Evolutionary conservation across 202 grass and related monocot genomes (phyloP), one percentile per base, ranked within the genome.

Genomic region (Zoysia matrella): DNA sequence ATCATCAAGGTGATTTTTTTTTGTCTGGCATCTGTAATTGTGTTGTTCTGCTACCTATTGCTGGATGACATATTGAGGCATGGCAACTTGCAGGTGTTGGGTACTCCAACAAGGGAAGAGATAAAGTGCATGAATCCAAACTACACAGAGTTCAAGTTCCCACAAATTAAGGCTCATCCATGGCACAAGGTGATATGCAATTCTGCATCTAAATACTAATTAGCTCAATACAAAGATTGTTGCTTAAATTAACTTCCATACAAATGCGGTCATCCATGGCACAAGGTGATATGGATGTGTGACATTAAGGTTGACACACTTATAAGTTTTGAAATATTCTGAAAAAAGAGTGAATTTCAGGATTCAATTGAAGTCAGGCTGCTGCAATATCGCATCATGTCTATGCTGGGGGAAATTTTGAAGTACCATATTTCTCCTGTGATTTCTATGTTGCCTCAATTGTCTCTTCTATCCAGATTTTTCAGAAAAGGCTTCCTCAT

Each of bases 41-140:
- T 44, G 68, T 14, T 30, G 4, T 53, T 82, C 13, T 74, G 46
- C 4, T 13, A 62, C 36, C 52, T 79, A 55, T 71, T 61, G 87
- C 47, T 79, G 45, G 49, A 45, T 81, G 78, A 53, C 73, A 82
- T 74, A 78, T 88, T 88, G 69, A 76, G 12, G 60, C 49, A 61
- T 87, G 62, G 16, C 71, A 44, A 72, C 45, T 18, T 89, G 67
- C 80, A 98, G 92, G 95, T 98, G 82, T 90, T 98, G 30, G 81
- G 95, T 82, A 98, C 95, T 87, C 95, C 95, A 74, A 95, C 92
- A 84, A 98, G 95, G 72, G 95, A 98, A 91, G 95, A 98, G 88
- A 98, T 98, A 86, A 98, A 98, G 78, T 95, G 95, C 85, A 95
- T 98, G 95, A 98, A 98, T 84, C 95, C 95, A 87, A 95, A 95